Conservation (phyloP, 129 eudicot genomes). For the Lactuca saligna region DNA sequence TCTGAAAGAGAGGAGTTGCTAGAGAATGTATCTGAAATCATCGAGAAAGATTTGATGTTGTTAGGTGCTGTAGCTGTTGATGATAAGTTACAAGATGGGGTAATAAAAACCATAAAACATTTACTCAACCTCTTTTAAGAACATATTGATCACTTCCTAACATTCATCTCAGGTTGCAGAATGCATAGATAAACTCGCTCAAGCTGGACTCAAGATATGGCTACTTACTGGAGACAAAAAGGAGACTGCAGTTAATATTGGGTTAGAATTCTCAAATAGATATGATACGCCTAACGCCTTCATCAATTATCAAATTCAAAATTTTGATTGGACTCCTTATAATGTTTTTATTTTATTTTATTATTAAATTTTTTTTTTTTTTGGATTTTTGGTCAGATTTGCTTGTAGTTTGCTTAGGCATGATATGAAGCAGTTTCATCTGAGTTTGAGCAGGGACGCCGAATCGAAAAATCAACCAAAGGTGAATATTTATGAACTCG, state of each 20-base stretch:
- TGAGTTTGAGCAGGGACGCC: constrained; percentile 50
- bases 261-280: constrained; percentile 30
- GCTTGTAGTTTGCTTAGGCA: constrained; percentile 66
- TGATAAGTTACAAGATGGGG: constrained; percentile 61
- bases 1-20: constrained; percentile 49
- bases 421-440: constrained; percentile 51
- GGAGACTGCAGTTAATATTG: constrained; percentile 64
- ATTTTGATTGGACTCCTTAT: background rate
- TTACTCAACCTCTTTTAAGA: background rate
- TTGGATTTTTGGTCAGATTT: constrained; percentile 30
- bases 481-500: constrained; percentile 40
- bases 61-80: constrained; percentile 59
- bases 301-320: constrained; percentile 2
- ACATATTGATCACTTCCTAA: background rate
- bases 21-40: constrained; percentile 42
- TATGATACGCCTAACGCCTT: background rate
- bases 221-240: constrained; percentile 60
- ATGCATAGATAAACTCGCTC: constrained; percentile 64
- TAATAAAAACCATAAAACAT: too few species aligned
- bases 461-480: constrained; percentile 45
- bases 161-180: constrained; percentile 48
- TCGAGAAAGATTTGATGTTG: constrained; percentile 46
- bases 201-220: constrained; percentile 63
- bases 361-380: constrained; percentile 1
- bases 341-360: too few species aligned